phyloP scores from a whole-genome alignment of 208 protist genomes.

The Crithidia expoeki region DNA sequence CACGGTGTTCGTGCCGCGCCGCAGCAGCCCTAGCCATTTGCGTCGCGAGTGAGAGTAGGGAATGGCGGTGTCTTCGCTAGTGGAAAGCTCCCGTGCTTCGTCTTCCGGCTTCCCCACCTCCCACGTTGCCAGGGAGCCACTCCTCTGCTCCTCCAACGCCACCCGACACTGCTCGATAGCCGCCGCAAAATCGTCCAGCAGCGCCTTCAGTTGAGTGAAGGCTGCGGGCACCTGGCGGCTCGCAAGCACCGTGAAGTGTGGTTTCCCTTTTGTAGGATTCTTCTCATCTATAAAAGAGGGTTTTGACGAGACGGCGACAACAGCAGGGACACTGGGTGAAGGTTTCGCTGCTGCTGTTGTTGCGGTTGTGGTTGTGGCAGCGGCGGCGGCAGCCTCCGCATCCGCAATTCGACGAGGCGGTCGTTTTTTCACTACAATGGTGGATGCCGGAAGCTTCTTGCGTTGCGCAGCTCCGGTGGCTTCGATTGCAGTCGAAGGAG shows the following conservation, averaged over 20 bases:
- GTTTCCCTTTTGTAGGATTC: neutral
- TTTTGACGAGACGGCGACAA: neutral
- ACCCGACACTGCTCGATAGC: constrained; percentile 26
- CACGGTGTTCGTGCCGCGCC: constrained; percentile 7
- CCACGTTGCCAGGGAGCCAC: constrained; percentile 6
- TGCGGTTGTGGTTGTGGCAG: neutral
- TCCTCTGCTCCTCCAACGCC: constrained; percentile 19
- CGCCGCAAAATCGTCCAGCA: constrained; percentile 29
- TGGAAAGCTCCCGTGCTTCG: neutral
- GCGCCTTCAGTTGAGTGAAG: constrained; percentile 8
- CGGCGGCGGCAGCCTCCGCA: constrained; percentile 8
- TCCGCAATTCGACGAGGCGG: constrained; percentile 11
- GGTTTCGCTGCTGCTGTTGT: neutral
- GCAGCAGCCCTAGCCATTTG: constrained; percentile 7
- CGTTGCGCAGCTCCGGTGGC: neutral
- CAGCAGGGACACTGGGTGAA: neutral
- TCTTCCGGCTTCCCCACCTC: neutral
- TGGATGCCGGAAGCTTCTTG: neutral
- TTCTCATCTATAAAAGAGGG: neutral
- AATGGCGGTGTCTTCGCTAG: neutral
- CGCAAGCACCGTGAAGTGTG: neutral
- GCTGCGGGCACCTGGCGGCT: constrained; percentile 11
- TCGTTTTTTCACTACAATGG: constrained; percentile 18
- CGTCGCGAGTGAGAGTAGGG: neutral
- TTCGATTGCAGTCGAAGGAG: neutral